Evolutionary conservation across 1,139 yeast species (phyloP).

Genomic region (Torulaspora pretoriensis): DNA sequence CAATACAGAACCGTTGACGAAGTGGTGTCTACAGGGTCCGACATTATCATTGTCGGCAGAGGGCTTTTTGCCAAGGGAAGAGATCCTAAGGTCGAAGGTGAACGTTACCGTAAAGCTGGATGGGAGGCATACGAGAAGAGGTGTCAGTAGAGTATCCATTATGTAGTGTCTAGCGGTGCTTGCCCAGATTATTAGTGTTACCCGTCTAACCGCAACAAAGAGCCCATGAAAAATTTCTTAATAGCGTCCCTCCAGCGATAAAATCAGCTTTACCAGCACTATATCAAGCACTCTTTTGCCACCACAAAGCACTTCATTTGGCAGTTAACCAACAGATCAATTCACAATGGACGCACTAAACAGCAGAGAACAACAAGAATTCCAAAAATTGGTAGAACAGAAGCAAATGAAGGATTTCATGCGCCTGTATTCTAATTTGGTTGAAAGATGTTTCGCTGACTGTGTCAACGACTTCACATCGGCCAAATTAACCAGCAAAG

Average conservation of each 20-base stretch:
- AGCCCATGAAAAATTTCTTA: constrained; percentile 2
- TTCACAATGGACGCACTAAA: constrained; percentile 69
- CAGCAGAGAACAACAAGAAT: constrained; percentile 93
- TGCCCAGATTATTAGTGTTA: background rate
- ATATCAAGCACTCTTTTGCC: background rate
- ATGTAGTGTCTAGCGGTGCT: background rate
- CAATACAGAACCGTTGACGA: constrained; percentile 91
- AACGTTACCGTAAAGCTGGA: constrained; percentile 86
- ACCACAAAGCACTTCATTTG: background rate
- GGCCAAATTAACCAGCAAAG: constrained; percentile 77
- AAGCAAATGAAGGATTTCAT: constrained; percentile 99
- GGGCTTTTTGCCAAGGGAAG: constrained; percentile 95
- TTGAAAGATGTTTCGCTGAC: constrained; percentile 93
- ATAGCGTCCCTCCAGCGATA: background rate
- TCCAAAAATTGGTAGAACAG: constrained; percentile 90
- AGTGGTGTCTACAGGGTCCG: constrained; percentile 79
- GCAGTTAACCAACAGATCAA: background rate
- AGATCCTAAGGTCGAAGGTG: constrained; percentile 82
- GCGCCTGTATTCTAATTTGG: constrained; percentile 90
- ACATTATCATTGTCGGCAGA: constrained; percentile 93
- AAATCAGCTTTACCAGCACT: background rate
- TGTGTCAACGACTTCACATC: constrained; percentile 98
- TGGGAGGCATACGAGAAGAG: constrained; percentile 79
- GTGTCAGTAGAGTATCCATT: constrained; percentile 11
- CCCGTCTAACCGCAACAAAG: background rate